phyloP scores from a whole-genome alignment of 1,284 basidiomycete genomes.

The Leccinum griseonigrum region DNA sequence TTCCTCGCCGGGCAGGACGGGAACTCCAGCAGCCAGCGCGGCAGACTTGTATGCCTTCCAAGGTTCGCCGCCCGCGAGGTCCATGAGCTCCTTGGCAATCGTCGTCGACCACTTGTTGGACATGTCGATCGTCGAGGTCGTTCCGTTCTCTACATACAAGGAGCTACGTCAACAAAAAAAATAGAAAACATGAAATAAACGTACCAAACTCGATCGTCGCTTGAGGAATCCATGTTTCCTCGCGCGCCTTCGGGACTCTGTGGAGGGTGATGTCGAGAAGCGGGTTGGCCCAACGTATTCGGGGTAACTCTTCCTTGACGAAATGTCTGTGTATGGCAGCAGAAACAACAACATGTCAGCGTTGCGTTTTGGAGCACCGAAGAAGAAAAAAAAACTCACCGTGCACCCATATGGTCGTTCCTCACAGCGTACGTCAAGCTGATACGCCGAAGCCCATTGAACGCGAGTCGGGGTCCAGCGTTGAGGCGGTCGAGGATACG shows the following conservation, averaged over 20 bases:
- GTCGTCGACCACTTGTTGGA: conserved; percentile 64
- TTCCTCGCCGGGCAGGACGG: conserved; percentile 43
- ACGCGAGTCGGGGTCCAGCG: conserved; percentile 51
- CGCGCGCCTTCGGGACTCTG: conserved; percentile 46
- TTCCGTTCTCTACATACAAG: conserved; percentile 59
- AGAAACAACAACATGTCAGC: not conserved
- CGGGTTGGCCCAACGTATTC: conserved; percentile 73
- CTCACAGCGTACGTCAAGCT: conserved; percentile 55
- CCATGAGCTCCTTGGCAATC: conserved; percentile 68
- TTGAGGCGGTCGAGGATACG: conserved; percentile 52
- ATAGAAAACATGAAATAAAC: conserved; percentile 26
- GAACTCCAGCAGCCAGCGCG: conserved; percentile 43
- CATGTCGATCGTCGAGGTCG: conserved; percentile 47
- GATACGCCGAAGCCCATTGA: conserved; percentile 50
- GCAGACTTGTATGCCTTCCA: conserved; percentile 60
- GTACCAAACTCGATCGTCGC: conserved; percentile 59
- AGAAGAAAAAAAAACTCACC: conserved; percentile 34
- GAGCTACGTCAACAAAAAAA: not conserved
- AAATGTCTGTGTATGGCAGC: conserved; percentile 68
- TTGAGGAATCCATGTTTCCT: conserved; percentile 58
- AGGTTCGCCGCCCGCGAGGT: conserved; percentile 53
- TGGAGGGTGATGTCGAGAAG: conserved; percentile 54
- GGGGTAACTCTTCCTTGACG: conserved; percentile 67
- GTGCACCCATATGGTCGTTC: conserved; percentile 74
- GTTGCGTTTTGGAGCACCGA: not conserved